Conservation (phyloP, 2,329 filamentous ascomycete species). For the Xylariaceae sp. region DNA sequence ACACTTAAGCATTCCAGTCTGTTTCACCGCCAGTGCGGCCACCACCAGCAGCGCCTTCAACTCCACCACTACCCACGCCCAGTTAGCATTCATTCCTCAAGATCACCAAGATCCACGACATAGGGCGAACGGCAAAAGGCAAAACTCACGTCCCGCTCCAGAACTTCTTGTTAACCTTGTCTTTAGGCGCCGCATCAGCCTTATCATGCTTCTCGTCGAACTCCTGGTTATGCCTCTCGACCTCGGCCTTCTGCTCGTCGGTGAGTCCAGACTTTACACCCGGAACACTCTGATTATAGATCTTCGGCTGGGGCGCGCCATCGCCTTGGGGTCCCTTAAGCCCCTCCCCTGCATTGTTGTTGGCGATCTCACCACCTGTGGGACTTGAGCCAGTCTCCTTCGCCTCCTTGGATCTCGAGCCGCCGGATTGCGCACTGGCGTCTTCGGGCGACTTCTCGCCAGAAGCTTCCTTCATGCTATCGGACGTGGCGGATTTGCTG, state of each 20-base stretch:
- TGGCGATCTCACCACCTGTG: constrained; percentile 27
- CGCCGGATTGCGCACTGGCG: constrained; percentile 36
- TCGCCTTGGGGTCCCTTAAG: constrained; percentile 31
- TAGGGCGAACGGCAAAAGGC: not conserved
- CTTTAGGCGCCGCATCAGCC: constrained; percentile 36
- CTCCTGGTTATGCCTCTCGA: constrained; percentile 55
- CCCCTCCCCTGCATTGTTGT: constrained; percentile 28
- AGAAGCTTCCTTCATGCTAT: constrained; percentile 20
- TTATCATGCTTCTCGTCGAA: constrained; percentile 53
- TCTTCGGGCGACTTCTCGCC: constrained; percentile 27
- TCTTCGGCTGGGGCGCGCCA: constrained; percentile 45
- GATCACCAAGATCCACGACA: not conserved
- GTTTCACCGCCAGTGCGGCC: constrained; percentile 17
- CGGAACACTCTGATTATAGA: constrained; percentile 44
- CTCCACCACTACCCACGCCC: constrained; percentile 6
- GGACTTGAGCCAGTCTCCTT: constrained; percentile 34
- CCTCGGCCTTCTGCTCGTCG: constrained; percentile 52
- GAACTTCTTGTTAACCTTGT: constrained; percentile 54
- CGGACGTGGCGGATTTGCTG: constrained; percentile 29
- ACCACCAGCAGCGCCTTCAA: constrained; percentile 3
- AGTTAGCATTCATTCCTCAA: constrained; percentile 11
- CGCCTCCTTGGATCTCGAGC: constrained; percentile 37
- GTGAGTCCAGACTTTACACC: constrained; percentile 36
- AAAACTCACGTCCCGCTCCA: constrained; percentile 43
- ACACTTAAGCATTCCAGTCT: constrained; percentile 26